A percentile compares a stretch with the other conserved stretches of the same genome.
Evolutionary conservation across 441 rosid genomes (phyloP).

Genomic region (Lepidium campestre): DNA sequence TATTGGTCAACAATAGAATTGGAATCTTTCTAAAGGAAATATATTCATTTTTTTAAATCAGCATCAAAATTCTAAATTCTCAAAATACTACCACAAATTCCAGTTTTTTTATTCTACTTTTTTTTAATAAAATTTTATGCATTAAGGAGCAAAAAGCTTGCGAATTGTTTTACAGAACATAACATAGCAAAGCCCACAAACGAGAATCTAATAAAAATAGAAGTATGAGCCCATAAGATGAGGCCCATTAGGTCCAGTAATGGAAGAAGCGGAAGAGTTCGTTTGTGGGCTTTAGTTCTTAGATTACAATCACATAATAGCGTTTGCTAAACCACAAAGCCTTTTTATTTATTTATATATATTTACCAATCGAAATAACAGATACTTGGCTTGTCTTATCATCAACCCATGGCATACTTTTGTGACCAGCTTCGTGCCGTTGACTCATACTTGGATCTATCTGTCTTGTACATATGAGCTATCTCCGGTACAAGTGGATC

Average conservation of each 20-base stretch:
- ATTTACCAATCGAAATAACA: background rate
- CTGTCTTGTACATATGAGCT: constrained; percentile 49
- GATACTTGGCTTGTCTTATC: background rate
- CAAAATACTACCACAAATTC: background rate
- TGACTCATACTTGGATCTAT: constrained; percentile 44
- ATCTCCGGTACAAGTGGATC: constrained; percentile 68
- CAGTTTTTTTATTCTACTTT: too few relatives aligned
- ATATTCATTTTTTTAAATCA: background rate
- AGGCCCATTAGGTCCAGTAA: too few relatives aligned
- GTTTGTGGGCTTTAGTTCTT: too few relatives aligned
- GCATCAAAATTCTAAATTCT: background rate
- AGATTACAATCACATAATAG: background rate
- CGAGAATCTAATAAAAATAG: too few relatives aligned
- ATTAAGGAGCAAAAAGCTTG: too few relatives aligned
- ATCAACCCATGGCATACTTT: constrained; percentile 53
- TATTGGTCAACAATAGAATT: too few relatives aligned
- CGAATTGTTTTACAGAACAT: too few relatives aligned
- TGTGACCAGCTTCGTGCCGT: constrained; percentile 57
- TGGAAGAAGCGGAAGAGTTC: too few relatives aligned
- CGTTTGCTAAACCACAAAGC: background rate
- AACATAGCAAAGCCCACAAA: too few relatives aligned
- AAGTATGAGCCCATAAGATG: too few relatives aligned
- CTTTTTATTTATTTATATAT: background rate
- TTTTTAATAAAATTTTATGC: too few relatives aligned
- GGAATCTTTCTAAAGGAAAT: background rate